Base-by-base conservation (phyloP, 2,329 filamentous ascomycete genomes). In the Fusarium siculi region DNA sequence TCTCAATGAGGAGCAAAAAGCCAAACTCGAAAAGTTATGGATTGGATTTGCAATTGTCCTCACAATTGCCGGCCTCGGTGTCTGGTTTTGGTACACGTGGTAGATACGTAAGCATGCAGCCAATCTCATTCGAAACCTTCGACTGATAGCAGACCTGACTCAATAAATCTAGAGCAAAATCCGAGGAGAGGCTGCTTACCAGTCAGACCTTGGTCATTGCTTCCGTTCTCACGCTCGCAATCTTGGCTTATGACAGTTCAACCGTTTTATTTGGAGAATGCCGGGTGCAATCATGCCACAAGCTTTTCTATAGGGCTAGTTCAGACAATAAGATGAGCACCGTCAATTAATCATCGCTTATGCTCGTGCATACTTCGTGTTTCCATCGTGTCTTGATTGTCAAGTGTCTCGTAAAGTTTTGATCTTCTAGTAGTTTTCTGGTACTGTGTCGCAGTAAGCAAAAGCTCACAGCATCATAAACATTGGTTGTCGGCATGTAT, bases 391-490 rank as follows among this genome's bases (percentile, higher is more conserved):
- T 16, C 18, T 12, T 10, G 0, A 3, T 23, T 9, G 2, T 15
- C 10, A 32, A 43, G 16, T 55, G 10, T 19, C 21, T 32, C 28
- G 28, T 43, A 32, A 43, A 32, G 9, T 2, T n/a, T 23, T 43
- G 36, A 19, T 43, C 21, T 18, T 30, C 11, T 19, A 12, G 18
- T 14, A 7, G 9, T 18, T 19, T 23, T 6, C 37, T 43, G 25
- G 7, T 23, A 14, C 19, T 23, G 16, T 32, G 7, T 30, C 30
- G 15, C 14, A 30, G 37, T 9, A 23, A 25, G 25, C 21, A 12
- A 23, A 30, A 36, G 18, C 18, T 68, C 30, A 66, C 14, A 74
- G 11, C 18, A 73, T 52, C 63, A 74, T 74, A 18, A 73, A 74
- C 58, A 72, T 73, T 2, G 71, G 68, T 16, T 50, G 19, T 34